phyloP scores from a whole-genome alignment of 176 grass and related monocot species.

The Metroxylon sagu region DNA sequence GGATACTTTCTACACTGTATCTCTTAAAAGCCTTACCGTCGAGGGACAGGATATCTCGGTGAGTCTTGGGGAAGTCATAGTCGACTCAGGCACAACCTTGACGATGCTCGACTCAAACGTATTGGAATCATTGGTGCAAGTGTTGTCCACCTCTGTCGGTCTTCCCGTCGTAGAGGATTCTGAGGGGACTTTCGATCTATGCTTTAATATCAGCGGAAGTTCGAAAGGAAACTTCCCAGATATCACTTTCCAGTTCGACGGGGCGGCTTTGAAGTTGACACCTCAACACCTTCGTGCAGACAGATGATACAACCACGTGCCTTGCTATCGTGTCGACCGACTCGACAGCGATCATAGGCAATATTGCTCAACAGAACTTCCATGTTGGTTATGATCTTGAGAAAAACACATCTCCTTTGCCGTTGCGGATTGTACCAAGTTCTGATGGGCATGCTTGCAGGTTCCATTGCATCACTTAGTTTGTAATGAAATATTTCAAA shows the following conservation, averaged over 20 bases:
- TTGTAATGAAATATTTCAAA: too few relatives aligned
- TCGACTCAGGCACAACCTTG: conserved; percentile 16
- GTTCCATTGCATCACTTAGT: too few relatives aligned
- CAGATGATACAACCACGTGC: neutral
- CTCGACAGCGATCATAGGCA: neutral
- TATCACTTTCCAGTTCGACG: neutral
- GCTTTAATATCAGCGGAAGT: neutral
- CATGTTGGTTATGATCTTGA: neutral
- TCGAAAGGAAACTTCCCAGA: neutral
- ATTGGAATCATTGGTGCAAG: neutral
- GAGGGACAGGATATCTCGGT: neutral
- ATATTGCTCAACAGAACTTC: conserved; percentile 9
- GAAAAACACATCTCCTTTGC: neutral
- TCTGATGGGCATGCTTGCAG: too few relatives aligned
- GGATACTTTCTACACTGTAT: neutral
- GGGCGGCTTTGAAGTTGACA: neutral
- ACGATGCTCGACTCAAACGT: neutral
- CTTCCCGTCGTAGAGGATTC: neutral
- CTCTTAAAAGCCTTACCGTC: neutral
- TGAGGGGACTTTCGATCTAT: neutral
- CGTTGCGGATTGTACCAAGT: too few relatives aligned
- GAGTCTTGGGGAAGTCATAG: neutral
- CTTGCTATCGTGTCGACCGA: neutral
- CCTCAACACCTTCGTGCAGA: neutral
- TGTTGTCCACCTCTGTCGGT: neutral